Percentiles rank a stretch among this genome's conserved stretches.
phyloP scores from a whole-genome alignment of 345 rosid genomes.

The Syzygium jambos region DNA sequence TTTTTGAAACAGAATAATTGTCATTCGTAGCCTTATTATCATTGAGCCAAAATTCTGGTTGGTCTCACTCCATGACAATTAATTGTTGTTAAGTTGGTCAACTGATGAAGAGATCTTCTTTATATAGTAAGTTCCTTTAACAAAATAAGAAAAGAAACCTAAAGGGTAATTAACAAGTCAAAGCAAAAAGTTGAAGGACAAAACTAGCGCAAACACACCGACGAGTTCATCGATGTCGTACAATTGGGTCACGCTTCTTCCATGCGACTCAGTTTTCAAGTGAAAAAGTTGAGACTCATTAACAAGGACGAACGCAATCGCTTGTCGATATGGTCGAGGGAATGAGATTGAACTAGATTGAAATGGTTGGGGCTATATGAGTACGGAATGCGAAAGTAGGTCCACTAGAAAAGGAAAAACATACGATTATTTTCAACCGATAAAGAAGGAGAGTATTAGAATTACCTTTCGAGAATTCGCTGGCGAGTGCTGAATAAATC shows the following conservation, averaged over 20 bases:
- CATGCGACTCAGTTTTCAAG: not conserved
- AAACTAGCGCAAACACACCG: not conserved
- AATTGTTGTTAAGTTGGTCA: not conserved
- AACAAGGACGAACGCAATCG: no score
- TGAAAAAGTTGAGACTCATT: not conserved
- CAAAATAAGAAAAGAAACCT: not conserved
- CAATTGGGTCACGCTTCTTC: not conserved
- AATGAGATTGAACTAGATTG: not conserved
- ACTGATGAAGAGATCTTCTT: not conserved
- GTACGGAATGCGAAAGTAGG: not conserved
- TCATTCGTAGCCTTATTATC: not conserved
- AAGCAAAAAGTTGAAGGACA: not conserved
- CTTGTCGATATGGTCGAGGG: no score
- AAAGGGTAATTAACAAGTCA: not conserved
- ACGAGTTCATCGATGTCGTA: not conserved
- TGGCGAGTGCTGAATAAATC: conserved; percentile 18
- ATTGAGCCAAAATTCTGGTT: no score
- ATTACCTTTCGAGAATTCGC: conserved; percentile 28
- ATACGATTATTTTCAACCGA: not conserved
- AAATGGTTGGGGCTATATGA: not conserved
- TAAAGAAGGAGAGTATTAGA: not conserved
- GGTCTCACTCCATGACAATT: no score
- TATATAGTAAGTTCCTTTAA: not conserved
- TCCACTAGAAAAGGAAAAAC: not conserved
- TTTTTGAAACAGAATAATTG: no score